Conservation (phyloP, 2,329 filamentous ascomycete species). For the Xylariaceae sp. region DNA sequence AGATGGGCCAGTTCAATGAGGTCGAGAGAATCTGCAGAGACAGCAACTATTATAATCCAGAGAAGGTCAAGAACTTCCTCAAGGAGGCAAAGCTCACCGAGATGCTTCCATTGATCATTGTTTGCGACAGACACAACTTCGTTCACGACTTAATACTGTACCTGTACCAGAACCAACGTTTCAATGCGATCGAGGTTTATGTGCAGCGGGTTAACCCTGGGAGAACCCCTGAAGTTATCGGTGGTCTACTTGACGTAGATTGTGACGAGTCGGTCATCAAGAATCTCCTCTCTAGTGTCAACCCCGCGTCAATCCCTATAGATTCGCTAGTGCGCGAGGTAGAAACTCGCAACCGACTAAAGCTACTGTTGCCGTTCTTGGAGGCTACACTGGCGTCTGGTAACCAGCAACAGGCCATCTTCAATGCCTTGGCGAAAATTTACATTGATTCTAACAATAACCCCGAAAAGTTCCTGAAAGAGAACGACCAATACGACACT, state of each 20-base stretch:
- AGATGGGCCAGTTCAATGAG: conserved; percentile 90
- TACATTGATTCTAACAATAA: conserved; percentile 99
- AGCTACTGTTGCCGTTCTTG: conserved; percentile 93
- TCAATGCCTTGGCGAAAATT: conserved; percentile 97
- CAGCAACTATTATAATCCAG: conserved; percentile 84
- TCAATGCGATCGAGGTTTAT: conserved; percentile 97
- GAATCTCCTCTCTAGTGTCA: conserved; percentile 81
- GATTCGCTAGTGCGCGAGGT: conserved; percentile 93
- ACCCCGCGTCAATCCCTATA: conserved; percentile 83
- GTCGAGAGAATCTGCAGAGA: conserved; percentile 97
- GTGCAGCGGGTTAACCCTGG: conserved; percentile 95
- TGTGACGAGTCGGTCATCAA: conserved; percentile 98
- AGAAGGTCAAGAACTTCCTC: conserved; percentile 99
- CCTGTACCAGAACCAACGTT: conserved; percentile 98
- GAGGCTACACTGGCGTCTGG: conserved; percentile 87
- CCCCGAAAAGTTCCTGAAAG: conserved; percentile 94
- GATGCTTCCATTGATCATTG: conserved; percentile 94
- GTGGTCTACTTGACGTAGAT: conserved; percentile 92
- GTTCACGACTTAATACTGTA: conserved; percentile 95
- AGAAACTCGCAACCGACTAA: conserved; percentile 93
- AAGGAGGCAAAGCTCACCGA: conserved; percentile 93
- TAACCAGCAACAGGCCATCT: conserved; percentile 95
- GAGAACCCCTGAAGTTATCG: conserved; percentile 88
- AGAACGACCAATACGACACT: conserved; percentile 96
- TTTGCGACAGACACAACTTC: conserved; percentile 99